Base-by-base conservation (phyloP, 768 basidiomycete genomes). In the Gloeopeniophorella convolvens region DNA sequence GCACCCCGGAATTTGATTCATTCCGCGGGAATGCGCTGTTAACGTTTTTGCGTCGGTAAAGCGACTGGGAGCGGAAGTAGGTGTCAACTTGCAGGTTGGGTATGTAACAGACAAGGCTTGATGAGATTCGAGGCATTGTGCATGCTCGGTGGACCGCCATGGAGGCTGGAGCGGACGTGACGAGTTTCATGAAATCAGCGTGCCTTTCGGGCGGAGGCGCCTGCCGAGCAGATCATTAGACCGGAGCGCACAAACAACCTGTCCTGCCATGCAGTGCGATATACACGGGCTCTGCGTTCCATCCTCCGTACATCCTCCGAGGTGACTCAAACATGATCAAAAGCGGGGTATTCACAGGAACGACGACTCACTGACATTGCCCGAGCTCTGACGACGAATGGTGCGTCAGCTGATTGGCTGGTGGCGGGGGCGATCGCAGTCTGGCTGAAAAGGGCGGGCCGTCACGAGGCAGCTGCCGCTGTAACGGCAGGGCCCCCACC, bases 131-230 rank as follows among this genome's bases (percentile, higher is more conserved):
- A 42, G 34, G 46, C 28, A 53, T 48, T 48, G 52, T n/a, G 33
- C 34, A 21, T 32, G 34, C 42, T 54, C 30, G 42, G 44, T 41
- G 48, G 42, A 44, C 46, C 45, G 51, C 51, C 45, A 52, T 24
- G 32, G 41, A 53, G 42, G 12, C 46, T 24, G 32, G 41, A 53
- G 42, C 10, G 21, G 34, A 34, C 35, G 18, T 54, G 52, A 31
- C 28, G 16, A 53, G 45, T 44, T 56, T 43, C 51, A 56, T 56
- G 55, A 56, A 56, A 56, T 54, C 55, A 56, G 55, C 55, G 55
- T 53, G 45, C 51, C 45, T 43, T 34, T 43, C 55, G 55, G 55
- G 43, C 34, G 28, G 39, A 40, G 36, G 45, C 42, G 36, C 51
- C 51, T 6, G 45, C 45, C 51, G 55, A 47, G 45, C 24, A 47